Evolutionary conservation across 1,139 yeast genomes (phyloP), one percentile per base, ranked within the genome.

Genomic region (Yamadazyma atlantica): DNA sequence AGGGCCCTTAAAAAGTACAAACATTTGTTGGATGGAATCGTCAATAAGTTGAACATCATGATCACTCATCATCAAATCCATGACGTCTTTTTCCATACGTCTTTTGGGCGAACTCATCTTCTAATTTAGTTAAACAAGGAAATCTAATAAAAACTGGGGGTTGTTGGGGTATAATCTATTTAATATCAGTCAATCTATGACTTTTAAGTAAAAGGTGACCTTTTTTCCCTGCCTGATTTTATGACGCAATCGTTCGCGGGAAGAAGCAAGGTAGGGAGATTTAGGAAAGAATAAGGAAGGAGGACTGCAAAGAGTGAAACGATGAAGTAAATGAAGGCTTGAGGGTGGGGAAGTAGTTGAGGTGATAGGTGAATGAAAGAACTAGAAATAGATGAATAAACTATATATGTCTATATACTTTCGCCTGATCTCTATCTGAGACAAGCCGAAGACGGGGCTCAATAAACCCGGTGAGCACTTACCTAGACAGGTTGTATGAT

Each of bases 1-100:
- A 1, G 98, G 98, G 0, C 98, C 98, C 41, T 75, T 75, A 58
- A 92, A 89, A 42, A 85, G 77, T 31, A 92, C 96, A 58, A 72
- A 80, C 59, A 92, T 86, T 62, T 88, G 96, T 57, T 89, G 96
- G 78, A 92, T 82, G 57, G 84, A 86, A 58, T 90, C 96, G 46
- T 89, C 82, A 35, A 88, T 80, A 38, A 92, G 73, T 11, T 82
- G 78, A 21, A 92, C 97, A 42, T 89, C 95, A 58, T 83, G 94
- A 62, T 88, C 95, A 65, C 96, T 86, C 96, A 88, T 89, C 66
- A 92, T 85, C 75, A 92, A 73, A 60, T 89, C 94, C 96, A 88
- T 90, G 40, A 92, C 97, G 62, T 92, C 98, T 31, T 95, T 87
- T 58, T 90, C 97, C 52, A 92, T 90, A 49, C 98, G 79, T 68